Evolutionary conservation across 768 basidiomycete species (phyloP).

Genomic region (Russula foetens): DNA sequence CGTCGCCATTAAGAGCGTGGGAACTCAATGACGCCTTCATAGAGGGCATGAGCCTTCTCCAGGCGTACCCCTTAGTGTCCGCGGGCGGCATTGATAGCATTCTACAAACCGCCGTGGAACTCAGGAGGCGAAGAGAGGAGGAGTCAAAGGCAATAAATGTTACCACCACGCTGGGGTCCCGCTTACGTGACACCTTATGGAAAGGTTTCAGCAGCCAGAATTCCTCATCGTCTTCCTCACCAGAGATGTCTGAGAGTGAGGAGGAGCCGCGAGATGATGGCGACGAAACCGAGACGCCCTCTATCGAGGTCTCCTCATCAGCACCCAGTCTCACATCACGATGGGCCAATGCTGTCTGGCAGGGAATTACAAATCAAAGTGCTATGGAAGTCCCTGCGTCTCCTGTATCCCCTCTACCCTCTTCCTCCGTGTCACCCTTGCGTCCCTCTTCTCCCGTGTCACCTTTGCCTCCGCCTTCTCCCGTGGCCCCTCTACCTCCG

Average conservation of each 20-base stretch:
- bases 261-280: conserved; percentile 31
- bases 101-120: conserved; percentile 57
- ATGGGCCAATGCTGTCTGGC: conserved; percentile 61
- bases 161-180: conserved; percentile 42
- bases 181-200: conserved; percentile 57
- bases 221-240: conserved; percentile 31
- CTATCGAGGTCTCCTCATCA: not conserved
- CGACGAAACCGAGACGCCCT: conserved; percentile 38
- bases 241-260: conserved; percentile 27
- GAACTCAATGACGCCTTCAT: conserved; percentile 57
- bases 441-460: conserved; percentile 28
- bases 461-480: conserved; percentile 24
- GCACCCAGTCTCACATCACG: conserved; percentile 39
- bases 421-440: conserved; percentile 31
- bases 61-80: conserved; percentile 52
- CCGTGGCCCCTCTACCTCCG: conserved; percentile 21
- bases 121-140: conserved; percentile 43
- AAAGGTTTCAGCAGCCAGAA: conserved; percentile 54
- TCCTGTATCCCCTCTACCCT: conserved; percentile 28
- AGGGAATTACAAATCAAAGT: conserved; percentile 66
- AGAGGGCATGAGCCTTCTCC: conserved; percentile 57
- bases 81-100: conserved; percentile 66
- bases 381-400: conserved; percentile 58
- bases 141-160: conserved; percentile 28
- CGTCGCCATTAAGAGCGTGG: conserved; percentile 39